Evolutionary conservation across 805 yeast genomes (phyloP), one percentile per base, ranked within the genome.

Genomic region (Wickerhamomyces canadensis): DNA sequence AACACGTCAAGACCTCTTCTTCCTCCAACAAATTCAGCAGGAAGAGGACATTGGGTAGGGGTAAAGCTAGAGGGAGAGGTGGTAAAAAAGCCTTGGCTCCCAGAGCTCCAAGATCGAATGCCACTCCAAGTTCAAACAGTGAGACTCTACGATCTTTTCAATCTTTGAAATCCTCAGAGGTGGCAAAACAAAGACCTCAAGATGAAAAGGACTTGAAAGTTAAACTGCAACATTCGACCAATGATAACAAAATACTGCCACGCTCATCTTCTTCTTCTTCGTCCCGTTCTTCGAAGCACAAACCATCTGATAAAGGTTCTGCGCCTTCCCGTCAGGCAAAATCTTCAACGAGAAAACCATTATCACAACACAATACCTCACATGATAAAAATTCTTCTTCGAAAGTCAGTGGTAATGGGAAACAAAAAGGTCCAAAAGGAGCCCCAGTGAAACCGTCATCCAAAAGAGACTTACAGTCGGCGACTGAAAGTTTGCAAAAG

Each of bases 61-160:
- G 61, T n/a, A 48, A 55, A 5, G 35, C 40, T 6, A 31, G 30
- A 40, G 41, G 42, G 14, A 40, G 31, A 19, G 41, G 43, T 11
- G 33, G 39, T 11, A 40, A 31, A 41, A 34, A 28, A 34, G 41
- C 25, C 32, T 40, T 14, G 43, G 31, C 28, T 23, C 4, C 37
- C 13, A 45, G 29, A 45, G 43, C 28, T 49, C 49, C 32, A 49
- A 53, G 43, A 39, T 22, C 28, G 9, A 34, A 22, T 21, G 7
- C 23, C n/a, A 37, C 36, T 52, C 61, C 63, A 49, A 43, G 73
- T 57, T 51, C 61, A 47, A 55, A 66, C 53, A 34, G 54, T 26
- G 48, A 66, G 45, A 42, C 71, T 55, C 44, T 74, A 60, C 43
- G 55, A 39, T 57, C 62, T 15, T 65, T 65, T 43, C 59, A 57